These are phyloP conservation scores for Logfia minima DNA, from an alignment of 129 eudicot species.

Conservation along the genomic window DNA sequence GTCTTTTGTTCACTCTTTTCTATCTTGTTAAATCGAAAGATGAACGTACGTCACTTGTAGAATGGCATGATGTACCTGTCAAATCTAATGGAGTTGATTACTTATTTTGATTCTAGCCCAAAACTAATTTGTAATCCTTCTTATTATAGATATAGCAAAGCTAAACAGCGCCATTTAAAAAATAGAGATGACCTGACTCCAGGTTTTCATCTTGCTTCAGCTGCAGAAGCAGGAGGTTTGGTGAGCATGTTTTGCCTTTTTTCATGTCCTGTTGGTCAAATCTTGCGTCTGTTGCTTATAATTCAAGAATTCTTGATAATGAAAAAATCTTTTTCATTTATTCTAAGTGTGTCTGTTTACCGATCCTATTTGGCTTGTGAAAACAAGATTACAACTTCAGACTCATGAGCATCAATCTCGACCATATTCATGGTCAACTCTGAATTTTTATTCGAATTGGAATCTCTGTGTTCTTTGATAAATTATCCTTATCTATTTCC, in stretches of 20 bases:
- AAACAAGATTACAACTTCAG: conserved; percentile 98
- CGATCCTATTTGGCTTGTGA: conserved; percentile 96
- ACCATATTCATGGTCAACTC: conserved; percentile 74
- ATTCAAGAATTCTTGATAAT: conserved; percentile 14
- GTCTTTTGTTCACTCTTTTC: neutral
- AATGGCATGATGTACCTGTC: no score
- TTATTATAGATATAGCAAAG: conserved; percentile 72
- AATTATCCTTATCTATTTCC: neutral
- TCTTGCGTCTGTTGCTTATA: neutral
- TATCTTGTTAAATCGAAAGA: no score
- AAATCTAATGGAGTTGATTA: no score
- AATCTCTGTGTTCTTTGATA: neutral
- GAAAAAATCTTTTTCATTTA: neutral
- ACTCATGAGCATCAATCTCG: conserved; percentile 71
- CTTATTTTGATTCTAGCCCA: no score
- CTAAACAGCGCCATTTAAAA: conserved; percentile 76
- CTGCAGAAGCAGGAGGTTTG: conserved; percentile 99
- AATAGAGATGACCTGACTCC: conserved; percentile 68
- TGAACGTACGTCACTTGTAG: no score
- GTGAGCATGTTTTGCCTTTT: conserved; percentile 43
- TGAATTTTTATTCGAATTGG: conserved; percentile 16
- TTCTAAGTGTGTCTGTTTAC: conserved; percentile 82
- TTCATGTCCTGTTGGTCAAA: conserved; percentile 5
- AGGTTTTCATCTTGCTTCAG: conserved; percentile 87
- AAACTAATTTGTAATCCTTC: neutral